Percentiles rank a stretch among this genome's conserved stretches.
These are phyloP conservation scores for Mycena venus DNA, from an alignment of 768 basidiomycete genomes.

Conservation along the genomic window DNA sequence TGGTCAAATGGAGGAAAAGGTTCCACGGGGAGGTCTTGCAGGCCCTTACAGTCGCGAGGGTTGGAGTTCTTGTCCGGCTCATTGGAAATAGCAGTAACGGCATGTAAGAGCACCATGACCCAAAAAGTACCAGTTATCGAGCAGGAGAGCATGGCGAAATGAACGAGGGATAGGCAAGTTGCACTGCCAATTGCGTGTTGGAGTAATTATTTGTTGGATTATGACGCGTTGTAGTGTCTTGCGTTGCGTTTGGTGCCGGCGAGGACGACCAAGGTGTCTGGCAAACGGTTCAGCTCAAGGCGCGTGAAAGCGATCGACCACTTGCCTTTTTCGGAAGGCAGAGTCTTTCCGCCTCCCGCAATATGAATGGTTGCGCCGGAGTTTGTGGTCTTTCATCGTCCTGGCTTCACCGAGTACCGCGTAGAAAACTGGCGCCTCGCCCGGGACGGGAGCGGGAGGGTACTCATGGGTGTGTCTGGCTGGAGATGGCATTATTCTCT, in stretches of 20 bases:
- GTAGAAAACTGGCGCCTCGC: conserved; percentile 66
- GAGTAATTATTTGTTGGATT: not conserved
- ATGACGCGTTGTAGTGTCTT: not conserved
- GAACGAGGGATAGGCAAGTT: not conserved
- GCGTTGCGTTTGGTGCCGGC: not conserved
- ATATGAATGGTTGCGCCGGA: conserved; percentile 55
- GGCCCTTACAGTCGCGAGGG: not conserved
- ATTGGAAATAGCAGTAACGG: not conserved
- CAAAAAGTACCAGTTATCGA: not conserved
- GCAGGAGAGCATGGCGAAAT: conserved; percentile 5
- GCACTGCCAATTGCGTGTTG: not conserved
- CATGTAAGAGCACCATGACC: not conserved
- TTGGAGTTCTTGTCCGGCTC: not conserved
- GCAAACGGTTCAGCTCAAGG: not conserved
- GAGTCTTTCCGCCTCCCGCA: not conserved
- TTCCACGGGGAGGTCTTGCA: conserved; percentile 36
- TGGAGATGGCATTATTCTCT: conserved; percentile 56
- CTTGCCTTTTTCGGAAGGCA: not conserved
- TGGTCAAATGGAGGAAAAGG: conserved; percentile 65
- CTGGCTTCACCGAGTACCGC: conserved; percentile 70
- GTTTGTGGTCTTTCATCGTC: conserved; percentile 59
- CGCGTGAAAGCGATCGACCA: not conserved
- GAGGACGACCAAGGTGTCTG: conserved; percentile 6
- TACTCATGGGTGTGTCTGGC: conserved; percentile 44
- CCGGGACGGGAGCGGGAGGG: conserved; percentile 54